A percentile compares a stretch with the other conserved stretches of the same genome.
Evolutionary conservation across 805 yeast genomes (phyloP).

Genomic region (Wickerhamiella nectarea): DNA sequence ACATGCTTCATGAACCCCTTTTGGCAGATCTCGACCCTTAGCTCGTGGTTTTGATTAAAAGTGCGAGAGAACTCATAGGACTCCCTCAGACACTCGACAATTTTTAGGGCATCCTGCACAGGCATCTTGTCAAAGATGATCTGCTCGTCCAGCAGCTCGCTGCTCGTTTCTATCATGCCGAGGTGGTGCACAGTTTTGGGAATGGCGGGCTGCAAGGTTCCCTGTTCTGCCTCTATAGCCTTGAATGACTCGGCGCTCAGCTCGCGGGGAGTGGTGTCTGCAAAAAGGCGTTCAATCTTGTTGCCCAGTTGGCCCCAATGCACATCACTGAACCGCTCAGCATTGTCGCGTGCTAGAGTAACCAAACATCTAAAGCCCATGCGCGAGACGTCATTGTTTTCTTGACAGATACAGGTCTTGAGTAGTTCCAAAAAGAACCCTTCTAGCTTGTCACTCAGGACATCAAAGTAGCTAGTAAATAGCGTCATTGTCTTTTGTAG

Average conservation of each 20-base stretch:
- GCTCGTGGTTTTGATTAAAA: conserved; percentile 78
- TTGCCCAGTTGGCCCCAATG: conserved; percentile 67
- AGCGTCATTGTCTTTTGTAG: conserved; percentile 73
- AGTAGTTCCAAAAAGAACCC: conserved; percentile 69
- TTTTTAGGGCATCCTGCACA: conserved; percentile 41
- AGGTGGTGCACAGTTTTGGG: conserved; percentile 86
- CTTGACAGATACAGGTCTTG: conserved; percentile 86
- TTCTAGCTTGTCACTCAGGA: conserved; percentile 58
- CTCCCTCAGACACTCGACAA: conserved; percentile 46
- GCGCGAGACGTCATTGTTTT: conserved; percentile 89
- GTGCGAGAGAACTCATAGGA: conserved; percentile 74
- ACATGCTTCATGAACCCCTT: conserved; percentile 84
- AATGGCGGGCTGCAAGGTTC: conserved; percentile 50
- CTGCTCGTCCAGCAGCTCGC: conserved; percentile 56
- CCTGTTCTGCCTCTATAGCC: conserved; percentile 13
- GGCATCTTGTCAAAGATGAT: conserved; percentile 59
- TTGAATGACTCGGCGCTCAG: conserved; percentile 33
- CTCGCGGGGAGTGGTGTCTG: conserved; percentile 73
- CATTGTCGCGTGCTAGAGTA: conserved; percentile 64
- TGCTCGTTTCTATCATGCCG: conserved; percentile 71
- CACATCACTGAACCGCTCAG: conserved; percentile 40
- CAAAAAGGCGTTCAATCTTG: conserved; percentile 58
- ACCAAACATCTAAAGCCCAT: conserved; percentile 86
- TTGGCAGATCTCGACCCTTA: conserved; percentile 79
- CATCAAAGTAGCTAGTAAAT: conserved; percentile 68